These are phyloP conservation scores for Cercospora janseana DNA, from an alignment of 2,329 filamentous ascomycete species.

Conservation along the genomic window DNA sequence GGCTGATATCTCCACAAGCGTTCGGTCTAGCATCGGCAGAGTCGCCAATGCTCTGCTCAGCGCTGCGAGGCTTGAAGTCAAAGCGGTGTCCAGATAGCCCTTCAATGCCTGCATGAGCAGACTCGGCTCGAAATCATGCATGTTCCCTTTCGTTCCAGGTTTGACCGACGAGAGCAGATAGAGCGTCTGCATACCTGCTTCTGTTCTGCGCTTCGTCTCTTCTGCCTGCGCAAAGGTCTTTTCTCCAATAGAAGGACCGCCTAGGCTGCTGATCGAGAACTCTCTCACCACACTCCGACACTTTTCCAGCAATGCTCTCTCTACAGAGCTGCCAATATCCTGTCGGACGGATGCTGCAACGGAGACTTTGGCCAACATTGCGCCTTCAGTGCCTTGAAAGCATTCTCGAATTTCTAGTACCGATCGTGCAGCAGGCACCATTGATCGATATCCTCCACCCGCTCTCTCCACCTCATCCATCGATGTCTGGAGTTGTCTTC, in stretches of 20 bases:
- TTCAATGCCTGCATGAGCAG: constrained; percentile 75
- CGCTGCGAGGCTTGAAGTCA: constrained; percentile 74
- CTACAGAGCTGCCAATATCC: constrained; percentile 67
- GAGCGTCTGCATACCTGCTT: constrained; percentile 71
- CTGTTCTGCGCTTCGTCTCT: constrained; percentile 70
- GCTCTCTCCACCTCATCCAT: constrained; percentile 60
- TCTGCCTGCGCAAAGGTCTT: constrained; percentile 62
- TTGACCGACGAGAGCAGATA: constrained; percentile 75
- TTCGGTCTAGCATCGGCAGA: constrained; percentile 76
- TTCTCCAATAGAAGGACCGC: constrained; percentile 28
- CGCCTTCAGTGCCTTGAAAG: constrained; percentile 55
- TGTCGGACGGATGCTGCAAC: constrained; percentile 69
- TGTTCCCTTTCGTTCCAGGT: constrained; percentile 43
- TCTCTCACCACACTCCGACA: constrained; percentile 73
- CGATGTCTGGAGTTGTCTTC: constrained; percentile 83
- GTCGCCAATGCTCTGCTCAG: constrained; percentile 74
- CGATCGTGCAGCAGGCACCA: constrained; percentile 80
- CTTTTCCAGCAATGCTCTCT: constrained; percentile 62
- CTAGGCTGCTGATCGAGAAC: constrained; percentile 68
- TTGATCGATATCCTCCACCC: constrained; percentile 63
- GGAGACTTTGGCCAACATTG: constrained; percentile 71
- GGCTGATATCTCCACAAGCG: constrained; percentile 75
- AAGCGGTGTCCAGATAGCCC: constrained; percentile 73
- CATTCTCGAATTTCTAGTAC: constrained; percentile 60
- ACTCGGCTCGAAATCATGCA: constrained; percentile 59